Evolutionary conservation across 176 grass and related monocot species (phyloP).

Genomic region (Calamus simplicifolius): DNA sequence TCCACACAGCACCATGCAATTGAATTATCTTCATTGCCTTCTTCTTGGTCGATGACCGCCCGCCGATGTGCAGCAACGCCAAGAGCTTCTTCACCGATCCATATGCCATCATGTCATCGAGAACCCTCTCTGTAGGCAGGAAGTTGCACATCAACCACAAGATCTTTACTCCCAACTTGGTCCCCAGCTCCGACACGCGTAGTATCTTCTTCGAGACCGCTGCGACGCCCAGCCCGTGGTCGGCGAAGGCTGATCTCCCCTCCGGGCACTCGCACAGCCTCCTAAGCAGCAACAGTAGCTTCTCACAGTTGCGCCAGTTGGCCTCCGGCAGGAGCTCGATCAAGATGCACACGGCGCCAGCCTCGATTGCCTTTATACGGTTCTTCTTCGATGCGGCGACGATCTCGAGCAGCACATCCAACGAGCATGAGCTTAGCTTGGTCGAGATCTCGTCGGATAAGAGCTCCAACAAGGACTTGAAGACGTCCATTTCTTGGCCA

Average conservation of each 20-base stretch:
- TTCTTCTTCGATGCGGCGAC: slow-evolving; percentile 25
- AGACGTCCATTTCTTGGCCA: slow-evolving; percentile 28
- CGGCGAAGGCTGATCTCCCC: slow-evolving; percentile 58
- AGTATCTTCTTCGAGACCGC: slow-evolving; percentile 55
- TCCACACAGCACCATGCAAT: slow-evolving; percentile 53
- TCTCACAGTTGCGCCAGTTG: slow-evolving; percentile 39
- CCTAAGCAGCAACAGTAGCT: slow-evolving; percentile 64
- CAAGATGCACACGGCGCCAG: slow-evolving; percentile 55
- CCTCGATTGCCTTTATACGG: slow-evolving; percentile 42
- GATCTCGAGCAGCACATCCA: slow-evolving; percentile 55
- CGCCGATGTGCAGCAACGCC: slow-evolving; percentile 46
- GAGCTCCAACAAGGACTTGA: slow-evolving; percentile 77
- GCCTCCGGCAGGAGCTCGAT: slow-evolving; percentile 74
- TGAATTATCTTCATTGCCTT: slow-evolving; percentile 46
- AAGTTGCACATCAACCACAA: slow-evolving; percentile 56
- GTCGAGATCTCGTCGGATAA: slow-evolving; percentile 58
- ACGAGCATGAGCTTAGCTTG: slow-evolving; percentile 61
- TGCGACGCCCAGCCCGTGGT: slow-evolving; percentile 51
- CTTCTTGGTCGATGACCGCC: slow-evolving; percentile 47
- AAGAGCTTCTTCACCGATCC: slow-evolving; percentile 17
- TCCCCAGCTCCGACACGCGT: slow-evolving; percentile 62
- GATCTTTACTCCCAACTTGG: slow-evolving; percentile 62
- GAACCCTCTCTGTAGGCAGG: slow-evolving; percentile 39
- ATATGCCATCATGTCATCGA: slow-evolving; percentile 11
- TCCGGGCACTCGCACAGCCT: slow-evolving; percentile 63